Evolutionary conservation across 768 basidiomycete species (phyloP), one percentile per base, ranked within the genome.

Genomic region (Suillus bovinus): DNA sequence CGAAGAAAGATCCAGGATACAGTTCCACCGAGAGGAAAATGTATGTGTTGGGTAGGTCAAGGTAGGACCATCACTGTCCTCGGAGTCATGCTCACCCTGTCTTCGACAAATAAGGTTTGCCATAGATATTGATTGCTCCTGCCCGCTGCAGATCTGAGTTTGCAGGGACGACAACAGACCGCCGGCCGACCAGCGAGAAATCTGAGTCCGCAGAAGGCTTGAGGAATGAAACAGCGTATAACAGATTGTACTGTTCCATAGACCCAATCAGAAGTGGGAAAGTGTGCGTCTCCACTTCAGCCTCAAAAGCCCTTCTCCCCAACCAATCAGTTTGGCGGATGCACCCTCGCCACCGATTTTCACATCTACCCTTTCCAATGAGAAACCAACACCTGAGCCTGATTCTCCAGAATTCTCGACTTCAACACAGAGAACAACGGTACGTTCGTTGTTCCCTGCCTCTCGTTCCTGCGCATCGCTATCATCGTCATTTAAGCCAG

Each of bases 21-120:
- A 95, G 66, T 93, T 96, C 95, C 95, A 97, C 34, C 88, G 80
- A 1, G 94, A 95, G 0, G 87, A 84, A 73, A 95, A 97, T 0
- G 85, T 80, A 14, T 76, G 78, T 9, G 94, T 93, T 0, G 90
- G 93, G 66, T 87, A 92, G 1, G 71, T 65, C 8, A 70, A 27
- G 39, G 38, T 27, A 47, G 69, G 60, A 10, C 71, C 33, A 5
- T 67, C 52, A 34, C 69, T 67, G 55, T 64, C 58, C 41, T 62
- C 64, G 14, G 53, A 20, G 17, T 62, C 67, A 46, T 59, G 64
- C 9, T 65, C 66, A 44, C 31, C 66, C 68, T 49, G 36, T 47
- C 22, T 70, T 63, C 5, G 76, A 58, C 20, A 79, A 55, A 64
- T 82, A 91, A 4, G 94, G 94, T 66, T 85, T 82, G 10, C 93